Evolutionary conservation across 345 rosid genomes (phyloP), one percentile per base, ranked within the genome.

Genomic region (Heritiera littoralis): DNA sequence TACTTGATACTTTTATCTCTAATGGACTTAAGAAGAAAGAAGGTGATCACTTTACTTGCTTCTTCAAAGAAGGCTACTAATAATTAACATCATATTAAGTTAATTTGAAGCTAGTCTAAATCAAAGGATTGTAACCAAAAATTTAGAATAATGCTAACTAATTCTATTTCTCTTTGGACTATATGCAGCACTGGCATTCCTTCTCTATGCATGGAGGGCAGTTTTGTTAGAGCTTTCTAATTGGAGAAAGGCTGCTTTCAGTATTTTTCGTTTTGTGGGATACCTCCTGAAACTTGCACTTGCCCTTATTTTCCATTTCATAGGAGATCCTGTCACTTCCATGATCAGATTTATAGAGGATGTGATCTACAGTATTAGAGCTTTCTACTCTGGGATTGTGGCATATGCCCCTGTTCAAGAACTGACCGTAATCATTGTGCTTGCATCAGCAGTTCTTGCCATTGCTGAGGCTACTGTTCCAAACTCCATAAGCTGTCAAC

Each of bases 391-490:
- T 0, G 88, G 91, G 69, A 88, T 92, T 69, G 90, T 93, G 46
- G 83, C 92, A 12, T 86, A 89, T 79, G 90, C 94, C 28, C 93
- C 98, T 5, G 86, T 93, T 52, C 78, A 86, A 18, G 97, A 95
- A 74, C 79, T 95, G 79, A 88, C 89, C 5, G 77, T 82, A 9
- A 86, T 91, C 64, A 89, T 95, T 82, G 71, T 90, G 49, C 87
- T 91, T 72, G 89, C 98, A 38, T 95, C 94, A 38, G 85, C 89
- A 0, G 90, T 93, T 68, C 85, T 93, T 76, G 92, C 98, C 40
- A 87, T 93, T 77, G 97, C 88, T n/a, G 96, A 93, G 86, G 89
- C 98, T 28, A 89, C 91, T 5, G 89, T 84, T 56, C 98, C 92
- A 18, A 83, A 86, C 79, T 83, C 94, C 2, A 81, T 91, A 45